These are phyloP conservation scores for Peronospora farinosa DNA, from an alignment of 352 stramenopile species.

Conservation along the genomic window DNA sequence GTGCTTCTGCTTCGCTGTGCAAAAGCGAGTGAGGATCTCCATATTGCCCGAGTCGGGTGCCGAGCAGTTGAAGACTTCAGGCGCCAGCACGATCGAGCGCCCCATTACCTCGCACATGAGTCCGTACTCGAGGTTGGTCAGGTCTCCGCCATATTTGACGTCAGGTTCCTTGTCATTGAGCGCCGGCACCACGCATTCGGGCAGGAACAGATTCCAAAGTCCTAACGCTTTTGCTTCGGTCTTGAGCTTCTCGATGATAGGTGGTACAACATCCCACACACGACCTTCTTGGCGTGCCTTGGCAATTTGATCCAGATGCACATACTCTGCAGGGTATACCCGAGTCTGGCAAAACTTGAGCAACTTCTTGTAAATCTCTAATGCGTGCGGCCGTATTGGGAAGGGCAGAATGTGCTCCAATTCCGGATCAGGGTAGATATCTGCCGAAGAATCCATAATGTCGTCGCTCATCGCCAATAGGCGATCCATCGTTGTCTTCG, in stretches of 20 bases:
- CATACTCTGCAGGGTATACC: conserved; percentile 86
- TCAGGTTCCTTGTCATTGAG: conserved; percentile 37
- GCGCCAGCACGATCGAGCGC: conserved; percentile 76
- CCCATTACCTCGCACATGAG: conserved; percentile 95
- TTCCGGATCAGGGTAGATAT: conserved; percentile 45
- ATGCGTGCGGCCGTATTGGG: conserved; percentile 69
- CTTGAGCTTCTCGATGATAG: conserved; percentile 89
- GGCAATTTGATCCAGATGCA: conserved; percentile 75
- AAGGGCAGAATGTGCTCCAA: conserved; percentile 59
- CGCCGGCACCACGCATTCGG: conserved; percentile 43
- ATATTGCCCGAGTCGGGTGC: conserved; percentile 98
- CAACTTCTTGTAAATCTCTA: conserved; percentile 79
- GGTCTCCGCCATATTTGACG: conserved; percentile 58
- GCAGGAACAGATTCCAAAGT: conserved; percentile 96
- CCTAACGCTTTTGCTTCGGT: conserved; percentile 82
- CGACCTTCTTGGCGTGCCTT: conserved; percentile 43
- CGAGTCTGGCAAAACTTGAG: conserved; percentile 83
- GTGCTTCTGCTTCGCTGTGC: conserved; percentile 88
- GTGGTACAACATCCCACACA: conserved; percentile 80
- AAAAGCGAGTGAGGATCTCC: conserved; percentile 94
- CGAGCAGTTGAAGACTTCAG: conserved; percentile 95
- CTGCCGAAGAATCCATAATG: conserved; percentile 31
- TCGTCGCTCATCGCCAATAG: conserved; percentile 42
- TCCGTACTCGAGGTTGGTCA: conserved; percentile 92
- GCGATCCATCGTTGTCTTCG: conserved; percentile 64